Base-by-base conservation (phyloP, 495 filamentous ascomycete genomes). In the Margaritispora aquatica region DNA sequence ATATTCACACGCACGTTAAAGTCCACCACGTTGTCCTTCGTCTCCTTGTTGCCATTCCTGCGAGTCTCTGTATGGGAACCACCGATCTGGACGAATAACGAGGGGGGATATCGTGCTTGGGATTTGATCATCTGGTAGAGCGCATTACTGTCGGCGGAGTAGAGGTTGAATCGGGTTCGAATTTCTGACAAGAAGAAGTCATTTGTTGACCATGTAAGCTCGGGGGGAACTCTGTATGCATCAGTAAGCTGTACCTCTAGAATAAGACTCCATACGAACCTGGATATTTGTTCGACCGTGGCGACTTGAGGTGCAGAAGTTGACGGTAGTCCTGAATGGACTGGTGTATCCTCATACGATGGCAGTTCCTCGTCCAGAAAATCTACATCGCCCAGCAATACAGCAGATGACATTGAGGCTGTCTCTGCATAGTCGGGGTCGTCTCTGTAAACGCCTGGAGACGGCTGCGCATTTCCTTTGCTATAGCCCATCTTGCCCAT, bases 1-100 rank as follows among this genome's bases (percentile, higher is more conserved):
- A 86, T 65, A 22, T 81, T 75, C 50, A 84, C 66, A 10, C 63
- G 61, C 51, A 86, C 67, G 61, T 78, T 72, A 62, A 83, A 82
- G 66, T 83, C 80, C 46, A 71, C 75, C 48, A 81, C 63, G 2
- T 59, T 65, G 34, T 73, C 64, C 26, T 55, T 70, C 58, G 75
- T 69, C 51, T 75, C 73, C 55, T 80, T 77, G 51, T 75, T 74
- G 51, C 75, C 73, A 31, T 75, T 67, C 19, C 63, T 62, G 9
- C 65, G 65, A 1, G 71, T 77, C 65, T 81, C 71, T 36, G 59
- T 68, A 66, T 84, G 81, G 0, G 73, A 78, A 22, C 82, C 82
- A 47, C 69, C 62, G 11, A 84, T 65, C 23, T 73, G 72, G 15
- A 82, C 66, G 20, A 69, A 73, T 0, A 75, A 76, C 26, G 75